Base-by-base conservation (phyloP, 106 monocot species). In the Gastrodia elata region DNA sequence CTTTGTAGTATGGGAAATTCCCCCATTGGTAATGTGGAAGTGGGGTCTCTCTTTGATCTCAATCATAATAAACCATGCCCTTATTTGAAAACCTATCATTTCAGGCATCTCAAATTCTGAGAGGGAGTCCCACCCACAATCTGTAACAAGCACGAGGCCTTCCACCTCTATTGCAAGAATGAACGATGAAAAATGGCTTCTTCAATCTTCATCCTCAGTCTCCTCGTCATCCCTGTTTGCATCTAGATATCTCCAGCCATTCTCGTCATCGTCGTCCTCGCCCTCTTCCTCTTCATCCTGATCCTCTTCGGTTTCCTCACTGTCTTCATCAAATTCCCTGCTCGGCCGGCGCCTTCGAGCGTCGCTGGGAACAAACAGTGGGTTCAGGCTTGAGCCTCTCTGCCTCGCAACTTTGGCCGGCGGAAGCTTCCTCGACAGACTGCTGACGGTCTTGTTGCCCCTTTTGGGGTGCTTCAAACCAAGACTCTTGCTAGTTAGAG, bases 281-380 rank as follows among this genome's bases (percentile, higher is more conserved):
- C 65, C 76, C 11, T 80, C 88, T 9, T 77, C 74, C 0, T 26
- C 42, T 77, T 84, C 78, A 27, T 70, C 76, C 18, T 68, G 71
- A 40, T 90, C 84, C 42, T 81, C 90, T 73, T 86, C 89, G 0
- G 84, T 90, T 73, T 90, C 86, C 41, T 87, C 86, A 22, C 90
- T 91, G 22, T 87, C 80, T 55, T 82, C 77, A 1, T 83, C 79
- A 33, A 68, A 67, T 0, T 78, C 77, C 41, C 80, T 82, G 8
- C 36, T 49, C 1, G 65, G 46, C 80, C 82, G 74, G 10, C 33
- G 65, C 26, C 65, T 76, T 77, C 73, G 78, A 15, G 13, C 25
- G 16, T 14, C 68, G 74, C 43, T 22, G 4, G 70, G 33, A 44
- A 56, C 73, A 8, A n/a, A n/a, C n/a, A 55, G 24, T 5, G 73